Evolutionary conservation across 805 yeast species (phyloP), one percentile per base, ranked within the genome.

Genomic region (Saccharomycopsis fodiens): DNA sequence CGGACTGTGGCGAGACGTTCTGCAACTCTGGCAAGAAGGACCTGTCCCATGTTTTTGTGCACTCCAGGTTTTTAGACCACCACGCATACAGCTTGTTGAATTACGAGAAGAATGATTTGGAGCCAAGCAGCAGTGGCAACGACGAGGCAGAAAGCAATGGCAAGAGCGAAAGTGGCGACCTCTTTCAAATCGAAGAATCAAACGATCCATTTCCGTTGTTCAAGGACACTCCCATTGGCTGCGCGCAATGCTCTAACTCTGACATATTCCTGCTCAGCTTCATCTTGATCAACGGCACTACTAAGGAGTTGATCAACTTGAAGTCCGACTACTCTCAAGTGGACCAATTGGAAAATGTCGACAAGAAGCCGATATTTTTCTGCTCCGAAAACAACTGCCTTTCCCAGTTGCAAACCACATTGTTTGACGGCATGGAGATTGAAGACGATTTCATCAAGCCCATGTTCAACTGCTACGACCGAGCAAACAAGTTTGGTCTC

Each of bases 11-110:
- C 12, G 40, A 44, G 20, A 15, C 32, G 20, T 48, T 51, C 40
- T 51, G 54, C 19, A 51, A 51, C 32, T 48, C 52, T 10, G 52
- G 54, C 10, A 27, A 32, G 5, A 48, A 42, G 27, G 47, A 46
- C 20, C 39, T 50, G 7, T 36, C 47, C 36, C 54, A 51, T 41
- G 29, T 51, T 21, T 48, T 31, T 30, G 10, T 44, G 3, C 54
- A 51, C 39, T 42, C 49, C 15, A 51, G 46, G 30, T 48, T 48
- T 13, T 19, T 25, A 5, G 16, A 25, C 10, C 54, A 51, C 25
- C 30, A 45, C 17, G 30, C 43, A n/a, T 51, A 39, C 30, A 17
- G 29, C 6, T 22, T 50, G n/a, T 32, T 50, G 17, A 50, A 47
- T 27, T 46, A 47, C 39, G 39, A 44, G 21, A 29, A 30, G 21